Conservation (phyloP, 495 filamentous ascomycete genomes). For the Lentithecium fluviatile region DNA sequence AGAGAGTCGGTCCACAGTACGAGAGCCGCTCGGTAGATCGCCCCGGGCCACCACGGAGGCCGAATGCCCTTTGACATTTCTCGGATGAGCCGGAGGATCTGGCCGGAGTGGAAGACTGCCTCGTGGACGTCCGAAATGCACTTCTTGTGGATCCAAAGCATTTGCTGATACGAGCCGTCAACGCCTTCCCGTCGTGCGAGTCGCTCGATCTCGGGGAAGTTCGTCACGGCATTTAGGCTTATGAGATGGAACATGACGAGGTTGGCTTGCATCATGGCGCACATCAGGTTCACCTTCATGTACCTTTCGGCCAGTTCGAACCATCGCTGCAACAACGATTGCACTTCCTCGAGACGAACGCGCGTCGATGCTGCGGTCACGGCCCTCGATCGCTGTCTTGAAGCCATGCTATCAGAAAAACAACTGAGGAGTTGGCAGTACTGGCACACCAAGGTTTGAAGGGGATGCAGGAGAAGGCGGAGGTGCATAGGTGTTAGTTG, state of each 20-base stretch:
- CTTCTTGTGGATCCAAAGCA: slow-evolving; percentile 49
- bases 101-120: slow-evolving; percentile 60
- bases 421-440: slow-evolving; percentile 46
- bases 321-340: slow-evolving; percentile 58
- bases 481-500: slow-evolving; percentile 44
- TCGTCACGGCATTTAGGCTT: slow-evolving; percentile 57
- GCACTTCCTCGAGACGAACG: slow-evolving; percentile 54
- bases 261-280: slow-evolving; percentile 52
- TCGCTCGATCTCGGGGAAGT: slow-evolving; percentile 59
- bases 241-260: slow-evolving; percentile 65
- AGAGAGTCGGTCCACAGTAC: slow-evolving; percentile 45
- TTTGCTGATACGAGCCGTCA: slow-evolving; percentile 51
- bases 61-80: slow-evolving; percentile 43
- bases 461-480: slow-evolving; percentile 44
- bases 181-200: slow-evolving; percentile 54
- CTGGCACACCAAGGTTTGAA: slow-evolving; percentile 44
- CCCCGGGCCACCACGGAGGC: slow-evolving; percentile 46
- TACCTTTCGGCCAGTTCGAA: slow-evolving; percentile 52
- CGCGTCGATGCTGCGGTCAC: slow-evolving; percentile 54
- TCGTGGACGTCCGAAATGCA: slow-evolving; percentile 57
- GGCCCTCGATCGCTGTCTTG: slow-evolving; percentile 42
- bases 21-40: slow-evolving; percentile 44
- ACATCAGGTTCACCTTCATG: slow-evolving; percentile 41
- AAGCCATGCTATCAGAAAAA: slow-evolving; percentile 41
- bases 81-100: slow-evolving; percentile 54